Base-by-base conservation (phyloP, 75 land plant species). In the Adiantum capillusveneris region DNA sequence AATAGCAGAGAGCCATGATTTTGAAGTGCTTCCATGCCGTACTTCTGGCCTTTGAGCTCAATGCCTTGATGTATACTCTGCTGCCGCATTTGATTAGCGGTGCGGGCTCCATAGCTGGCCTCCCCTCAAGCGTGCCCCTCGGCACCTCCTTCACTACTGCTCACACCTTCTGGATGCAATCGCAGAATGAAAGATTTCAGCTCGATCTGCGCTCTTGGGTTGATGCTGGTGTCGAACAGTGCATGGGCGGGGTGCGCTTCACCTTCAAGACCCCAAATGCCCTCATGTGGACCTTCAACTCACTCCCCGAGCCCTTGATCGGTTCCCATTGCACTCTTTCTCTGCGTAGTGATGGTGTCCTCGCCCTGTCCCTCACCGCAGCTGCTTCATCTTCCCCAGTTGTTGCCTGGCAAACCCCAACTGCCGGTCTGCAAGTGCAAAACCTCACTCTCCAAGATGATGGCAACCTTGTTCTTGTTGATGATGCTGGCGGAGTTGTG, bases 381-480 rank as follows among this genome's bases (percentile, higher is more conserved):
- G 12, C 43, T 9, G 43, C 12, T 9, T n/a, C n/a, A n/a, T n/a
- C n/a, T n/a, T n/a, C n/a, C n/a, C n/a, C n/a, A n/a, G 12, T 9
- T 14, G 43, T 14, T 9, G 43, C 14, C 12, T 41, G 43, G 43
- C 9, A 9, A 41, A 9, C 43, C 12, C 12, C 12, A 9, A 41
- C 43, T 9, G 43, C 43, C 43, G 43, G 43, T n/a, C n/a, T 14
- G 9, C 43, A 14, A 14, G 43, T 14, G 43, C 14, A 9, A 18
- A n/a, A n/a, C n/a, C n/a, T n/a, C n/a, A n/a, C n/a, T n/a, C n/a
- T n/a, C n/a, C n/a, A n/a, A n/a, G n/a, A 37, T 9, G 72, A 71
- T 26, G 78, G 78, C n/a, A 22, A 57, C 57, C 34, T 82, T 26
- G 67, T 62, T 2, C 56, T 82, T 0, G 63, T 57, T 0, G 81